phyloP scores from a whole-genome alignment of 305 asterid genomes.

The Fraxinus angustifolia region DNA sequence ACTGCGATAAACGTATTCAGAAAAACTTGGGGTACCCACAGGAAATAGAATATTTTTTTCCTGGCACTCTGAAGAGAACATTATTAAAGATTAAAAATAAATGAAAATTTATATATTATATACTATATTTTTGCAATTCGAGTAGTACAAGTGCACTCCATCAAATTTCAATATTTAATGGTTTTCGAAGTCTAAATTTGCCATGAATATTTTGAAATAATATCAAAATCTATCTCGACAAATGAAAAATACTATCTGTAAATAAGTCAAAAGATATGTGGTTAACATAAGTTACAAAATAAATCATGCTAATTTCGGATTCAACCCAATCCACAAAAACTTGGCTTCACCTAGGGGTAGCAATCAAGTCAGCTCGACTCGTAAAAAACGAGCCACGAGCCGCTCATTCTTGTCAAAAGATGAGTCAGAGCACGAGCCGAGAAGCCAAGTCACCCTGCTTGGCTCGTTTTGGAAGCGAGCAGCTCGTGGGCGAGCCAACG shows the following conservation, averaged over 20 bases:
- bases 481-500: no score
- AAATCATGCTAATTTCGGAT: background rate
- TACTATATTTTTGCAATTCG: background rate
- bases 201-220: background rate
- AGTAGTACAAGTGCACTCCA: background rate
- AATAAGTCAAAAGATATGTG: background rate
- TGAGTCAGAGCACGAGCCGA: no score
- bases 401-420: no score
- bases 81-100: background rate
- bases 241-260: background rate
- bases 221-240: no score
- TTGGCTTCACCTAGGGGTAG: no score
- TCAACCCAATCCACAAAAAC: background rate
- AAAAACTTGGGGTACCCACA: background rate
- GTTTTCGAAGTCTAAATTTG: no score
- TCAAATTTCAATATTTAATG: background rate
- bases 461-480: no score
- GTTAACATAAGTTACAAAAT: no score
- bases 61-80: background rate
- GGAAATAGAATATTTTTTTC: background rate
- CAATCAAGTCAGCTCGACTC: no score
- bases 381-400: no score
- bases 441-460: no score
- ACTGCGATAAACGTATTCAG: background rate
- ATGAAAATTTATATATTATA: background rate